Base-by-base conservation (phyloP, 2,329 filamentous ascomycete species). In the Apiospora marii region DNA sequence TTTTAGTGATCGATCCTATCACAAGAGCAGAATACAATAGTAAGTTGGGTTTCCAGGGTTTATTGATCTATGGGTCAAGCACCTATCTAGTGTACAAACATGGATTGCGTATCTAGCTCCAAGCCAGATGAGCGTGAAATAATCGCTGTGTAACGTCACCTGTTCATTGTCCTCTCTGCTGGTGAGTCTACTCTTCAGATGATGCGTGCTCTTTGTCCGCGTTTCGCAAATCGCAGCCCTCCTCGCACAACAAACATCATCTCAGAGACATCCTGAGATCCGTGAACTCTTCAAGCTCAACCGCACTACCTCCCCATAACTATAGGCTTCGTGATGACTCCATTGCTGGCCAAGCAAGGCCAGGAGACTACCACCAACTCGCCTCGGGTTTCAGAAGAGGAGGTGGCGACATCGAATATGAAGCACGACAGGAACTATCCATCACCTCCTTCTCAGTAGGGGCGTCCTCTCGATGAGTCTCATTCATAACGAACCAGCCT, bases 11-110 rank as follows among this genome's bases (percentile, higher is more conserved):
- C 7, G 1, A 2, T 12, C 46, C n/a, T 7, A 0, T n/a, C n/a
- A 22, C 22, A 49, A 22, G 46, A 49, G 46, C 7, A 49, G 7
- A 12, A 12, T 19, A n/a, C 46, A n/a, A 19, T n/a, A 49, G 46
- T 10, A 8, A 49, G 46, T 41, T 64, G 58, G 58, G 58, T n/a
- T 64, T 64, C 41, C 53, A 1, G 34, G 7, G 5, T 58, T 8
- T 41, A 10, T 64, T 64, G 24, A 6, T 64, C 58, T 64, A 37
- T 61, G 30, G 30, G 37, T 37, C 34, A 37, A 37, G 27, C n/a
- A 64, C n/a, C 30, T 61, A 22, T 61, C 58, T 64, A 64, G 13
- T 64, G 58, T 64, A 64, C 58, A 64, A 37, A 64, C 58, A 41
- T 41, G 58, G 6, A n/a, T 41, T 41, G 58, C 22, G 30, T 41